Conservation (phyloP, 768 basidiomycete species). For the Rubroboletus pulcherrimus region DNA sequence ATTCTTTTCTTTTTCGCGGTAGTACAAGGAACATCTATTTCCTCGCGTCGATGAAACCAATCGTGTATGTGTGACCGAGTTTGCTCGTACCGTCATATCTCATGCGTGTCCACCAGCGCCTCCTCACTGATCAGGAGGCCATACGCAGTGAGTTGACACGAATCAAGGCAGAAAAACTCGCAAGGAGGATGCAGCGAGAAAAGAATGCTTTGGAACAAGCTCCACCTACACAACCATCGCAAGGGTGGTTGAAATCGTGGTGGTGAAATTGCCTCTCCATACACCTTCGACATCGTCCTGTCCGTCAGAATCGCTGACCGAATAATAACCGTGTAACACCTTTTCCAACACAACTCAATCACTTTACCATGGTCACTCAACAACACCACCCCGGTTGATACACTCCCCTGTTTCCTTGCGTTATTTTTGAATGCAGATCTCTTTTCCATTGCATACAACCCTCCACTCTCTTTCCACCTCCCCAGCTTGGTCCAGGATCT, state of each 20-base stretch:
- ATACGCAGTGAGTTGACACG: conserved; percentile 68
- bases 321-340: conserved; percentile 17
- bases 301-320: neutral
- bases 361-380: too few species aligned
- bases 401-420: neutral
- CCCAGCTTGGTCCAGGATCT: conserved; percentile 35
- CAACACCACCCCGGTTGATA: neutral
- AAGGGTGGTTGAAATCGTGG: conserved; percentile 27
- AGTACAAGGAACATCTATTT: conserved; percentile 76
- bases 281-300: neutral
- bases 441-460: conserved; percentile 29
- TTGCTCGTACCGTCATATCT: conserved; percentile 2
- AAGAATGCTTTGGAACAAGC: conserved; percentile 30
- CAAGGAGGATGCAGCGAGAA: conserved; percentile 41
- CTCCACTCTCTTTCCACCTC: conserved; percentile 27
- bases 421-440: conserved; percentile 20
- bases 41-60: conserved; percentile 56
- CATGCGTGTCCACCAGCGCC: conserved; percentile 35
- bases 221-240: conserved; percentile 18
- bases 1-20: neutral
- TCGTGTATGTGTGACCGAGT: conserved; percentile 36
- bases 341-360: neutral
- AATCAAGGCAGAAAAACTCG: conserved; percentile 60
- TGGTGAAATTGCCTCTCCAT: conserved; percentile 14
- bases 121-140: conserved; percentile 64